These are phyloP conservation scores for Pythium dissimile DNA, from an alignment of 352 stramenopile genomes.

Conservation along the genomic window DNA sequence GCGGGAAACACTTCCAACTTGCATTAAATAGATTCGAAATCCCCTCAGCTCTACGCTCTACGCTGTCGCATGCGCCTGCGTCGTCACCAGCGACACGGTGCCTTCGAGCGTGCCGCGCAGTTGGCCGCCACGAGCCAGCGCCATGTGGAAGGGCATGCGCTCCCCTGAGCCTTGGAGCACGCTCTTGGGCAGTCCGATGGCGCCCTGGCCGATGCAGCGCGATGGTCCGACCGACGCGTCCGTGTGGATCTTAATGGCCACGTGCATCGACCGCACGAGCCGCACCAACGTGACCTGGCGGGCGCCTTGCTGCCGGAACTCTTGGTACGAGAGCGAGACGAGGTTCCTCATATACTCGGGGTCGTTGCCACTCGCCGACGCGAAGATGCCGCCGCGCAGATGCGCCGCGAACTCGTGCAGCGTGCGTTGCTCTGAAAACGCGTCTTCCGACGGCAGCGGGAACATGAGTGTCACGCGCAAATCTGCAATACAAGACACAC, in stretches of 20 bases:
- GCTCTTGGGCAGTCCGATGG: slow-evolving; percentile 54
- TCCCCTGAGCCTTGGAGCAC: slow-evolving; percentile 25
- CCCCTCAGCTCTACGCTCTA: slow-evolving; percentile 2
- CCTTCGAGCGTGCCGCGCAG: slow-evolving; percentile 57
- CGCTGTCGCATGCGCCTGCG: not conserved
- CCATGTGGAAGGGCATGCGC: slow-evolving; percentile 40
- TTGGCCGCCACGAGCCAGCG: slow-evolving; percentile 51
- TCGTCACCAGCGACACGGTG: slow-evolving; percentile 27
- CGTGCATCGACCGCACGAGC: slow-evolving; percentile 56
- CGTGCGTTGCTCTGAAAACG: slow-evolving; percentile 80
- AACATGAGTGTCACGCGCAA: slow-evolving; percentile 63
- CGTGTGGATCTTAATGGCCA: slow-evolving; percentile 66
- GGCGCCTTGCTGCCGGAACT: slow-evolving; percentile 28
- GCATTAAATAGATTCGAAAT: slow-evolving; percentile 20
- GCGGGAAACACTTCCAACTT: not conserved
- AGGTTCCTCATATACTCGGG: slow-evolving; percentile 21
- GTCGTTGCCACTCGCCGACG: slow-evolving; percentile 9
- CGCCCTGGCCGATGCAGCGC: slow-evolving; percentile 53
- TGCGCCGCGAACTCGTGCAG: slow-evolving; percentile 74
- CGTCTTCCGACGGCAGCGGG: slow-evolving; percentile 75
- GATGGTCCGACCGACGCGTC: slow-evolving; percentile 28
- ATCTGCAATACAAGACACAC: slow-evolving; percentile 6
- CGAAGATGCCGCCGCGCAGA: slow-evolving; percentile 54
- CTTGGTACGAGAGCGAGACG: slow-evolving; percentile 11
- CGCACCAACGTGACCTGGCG: slow-evolving; percentile 57